Percentiles rank a stretch among this genome's conserved stretches.
Evolutionary conservation across 805 yeast species (phyloP).

Genomic region (Zygosaccharomyces bailii): DNA sequence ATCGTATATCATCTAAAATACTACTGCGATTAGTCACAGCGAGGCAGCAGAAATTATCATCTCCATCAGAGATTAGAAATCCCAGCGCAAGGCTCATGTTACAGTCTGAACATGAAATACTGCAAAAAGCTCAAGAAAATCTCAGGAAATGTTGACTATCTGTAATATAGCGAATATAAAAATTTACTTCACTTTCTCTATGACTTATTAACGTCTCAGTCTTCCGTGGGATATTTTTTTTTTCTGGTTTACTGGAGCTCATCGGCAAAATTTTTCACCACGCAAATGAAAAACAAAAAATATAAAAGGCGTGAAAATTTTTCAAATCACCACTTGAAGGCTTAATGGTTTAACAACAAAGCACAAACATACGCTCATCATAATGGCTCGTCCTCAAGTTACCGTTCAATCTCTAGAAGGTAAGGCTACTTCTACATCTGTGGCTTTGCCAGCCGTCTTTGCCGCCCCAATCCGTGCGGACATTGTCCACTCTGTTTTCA

Average conservation of each 20-base stretch:
- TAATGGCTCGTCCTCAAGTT: conserved; percentile 89
- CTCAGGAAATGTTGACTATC: too few relatives aligned
- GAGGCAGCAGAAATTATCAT: neutral
- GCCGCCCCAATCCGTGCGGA: conserved; percentile 99
- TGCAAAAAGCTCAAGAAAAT: neutral
- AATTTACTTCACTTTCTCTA: too few relatives aligned
- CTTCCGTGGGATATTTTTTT: too few relatives aligned
- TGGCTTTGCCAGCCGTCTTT: conserved; percentile 98
- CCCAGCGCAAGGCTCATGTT: conserved; percentile 6
- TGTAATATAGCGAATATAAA: too few relatives aligned
- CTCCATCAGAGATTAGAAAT: neutral
- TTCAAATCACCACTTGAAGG: neutral
- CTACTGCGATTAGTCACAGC: conserved; percentile 2
- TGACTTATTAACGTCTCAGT: too few relatives aligned
- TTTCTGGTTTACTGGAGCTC: neutral
- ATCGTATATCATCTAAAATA: neutral
- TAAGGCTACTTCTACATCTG: conserved; percentile 75
- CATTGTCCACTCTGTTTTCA: conserved; percentile 97
- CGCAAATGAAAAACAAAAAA: conserved; percentile 11
- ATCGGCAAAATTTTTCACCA: conserved; percentile 6
- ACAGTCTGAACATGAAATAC: conserved; percentile 6
- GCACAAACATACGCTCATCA: conserved; percentile 37
- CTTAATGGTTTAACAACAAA: conserved; percentile 3
- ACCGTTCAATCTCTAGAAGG: conserved; percentile 88
- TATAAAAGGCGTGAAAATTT: conserved; percentile 15